Conservation (phyloP, 2,329 filamentous ascomycete species). For the Sporothrix euskadiensis region DNA sequence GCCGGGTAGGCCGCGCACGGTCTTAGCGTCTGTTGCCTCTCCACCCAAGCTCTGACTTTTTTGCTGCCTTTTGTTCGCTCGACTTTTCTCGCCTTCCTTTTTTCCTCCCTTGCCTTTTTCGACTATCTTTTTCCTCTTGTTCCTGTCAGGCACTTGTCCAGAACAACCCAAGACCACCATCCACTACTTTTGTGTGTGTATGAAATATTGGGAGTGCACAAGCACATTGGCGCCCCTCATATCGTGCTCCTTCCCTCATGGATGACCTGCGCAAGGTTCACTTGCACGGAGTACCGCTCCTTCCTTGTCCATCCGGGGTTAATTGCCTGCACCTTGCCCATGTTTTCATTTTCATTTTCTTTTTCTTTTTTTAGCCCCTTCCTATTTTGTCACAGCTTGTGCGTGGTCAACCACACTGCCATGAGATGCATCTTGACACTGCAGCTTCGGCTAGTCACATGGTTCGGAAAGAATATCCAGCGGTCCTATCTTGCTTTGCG, state of each 20-base stretch:
- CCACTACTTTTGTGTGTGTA: neutral
- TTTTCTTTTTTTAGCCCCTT: neutral
- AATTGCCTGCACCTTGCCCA: neutral
- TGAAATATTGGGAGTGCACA: neutral
- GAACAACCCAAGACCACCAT: conserved; percentile 6
- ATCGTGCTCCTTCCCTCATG: conserved; percentile 3
- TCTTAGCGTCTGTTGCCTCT: conserved; percentile 27
- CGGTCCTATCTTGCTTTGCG: neutral
- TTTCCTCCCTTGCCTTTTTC: conserved; percentile 18
- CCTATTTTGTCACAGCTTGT: neutral
- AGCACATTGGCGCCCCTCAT: neutral
- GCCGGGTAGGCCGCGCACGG: conserved; percentile 32
- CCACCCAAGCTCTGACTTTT: conserved; percentile 27
- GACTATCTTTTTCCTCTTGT: neutral
- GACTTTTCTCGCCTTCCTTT: conserved; percentile 4
- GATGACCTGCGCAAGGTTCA: neutral
- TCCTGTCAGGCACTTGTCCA: neutral
- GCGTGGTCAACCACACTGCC: neutral
- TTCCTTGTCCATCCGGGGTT: conserved; percentile 6
- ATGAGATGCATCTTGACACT: conserved; percentile 7
- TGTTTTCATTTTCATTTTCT: neutral
- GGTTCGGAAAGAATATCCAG: neutral
- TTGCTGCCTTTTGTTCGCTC: conserved; percentile 13
- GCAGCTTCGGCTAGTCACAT: neutral
- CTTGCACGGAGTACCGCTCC: conserved; percentile 7